Evolutionary conservation across 2,329 filamentous ascomycete species (phyloP), one percentile per base, ranked within the genome.

Genomic region (Cordyceps tenuipes): DNA sequence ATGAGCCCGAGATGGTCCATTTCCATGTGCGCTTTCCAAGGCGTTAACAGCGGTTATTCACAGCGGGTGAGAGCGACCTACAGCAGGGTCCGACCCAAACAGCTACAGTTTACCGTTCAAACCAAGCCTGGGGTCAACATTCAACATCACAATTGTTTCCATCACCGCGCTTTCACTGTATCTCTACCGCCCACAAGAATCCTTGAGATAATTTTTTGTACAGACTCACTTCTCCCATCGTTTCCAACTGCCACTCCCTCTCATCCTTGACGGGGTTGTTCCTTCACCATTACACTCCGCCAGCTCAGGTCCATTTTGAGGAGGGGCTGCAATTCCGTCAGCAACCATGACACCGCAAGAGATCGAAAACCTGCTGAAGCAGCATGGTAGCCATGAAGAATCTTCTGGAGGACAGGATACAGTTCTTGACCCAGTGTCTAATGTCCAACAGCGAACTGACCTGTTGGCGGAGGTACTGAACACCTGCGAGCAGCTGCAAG

Each of bases 1-100:
- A 36, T 10, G 8, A 34, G 9, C 34, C 34, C 12, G 34, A 13
- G 2, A 13, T 36, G 34, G 34, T 10, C 12, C 3, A 36, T 87
- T 87, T 10, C 12, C 3, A 36, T 87, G 87, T 68, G 86, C 83
- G 9, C 82, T 75, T 65, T 87, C 83, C 7, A 82, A 73, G 61
- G 76, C 76, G 72, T 71, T 73, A 81, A 79, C 48, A 74, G 74
- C 1, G 75, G 77, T 47, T 73, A 23, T 69, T 59, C 76, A 36
- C 34, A 36, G 34, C 34, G 34, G 34, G 34, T 10, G 12, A 36
- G 34, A 36, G 34, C 34, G 3, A 10, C 34, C 9, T 13, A 36
- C 34, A 36, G 34, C 34, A 13, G 12, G 34, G 7, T 13, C 34
- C 5, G 34, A 12, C 12, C 10, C 34, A 36, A 10, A 36, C 10